These are phyloP conservation scores for Mrakia gelida DNA, from an alignment of 768 basidiomycete species.

Conservation along the genomic window DNA sequence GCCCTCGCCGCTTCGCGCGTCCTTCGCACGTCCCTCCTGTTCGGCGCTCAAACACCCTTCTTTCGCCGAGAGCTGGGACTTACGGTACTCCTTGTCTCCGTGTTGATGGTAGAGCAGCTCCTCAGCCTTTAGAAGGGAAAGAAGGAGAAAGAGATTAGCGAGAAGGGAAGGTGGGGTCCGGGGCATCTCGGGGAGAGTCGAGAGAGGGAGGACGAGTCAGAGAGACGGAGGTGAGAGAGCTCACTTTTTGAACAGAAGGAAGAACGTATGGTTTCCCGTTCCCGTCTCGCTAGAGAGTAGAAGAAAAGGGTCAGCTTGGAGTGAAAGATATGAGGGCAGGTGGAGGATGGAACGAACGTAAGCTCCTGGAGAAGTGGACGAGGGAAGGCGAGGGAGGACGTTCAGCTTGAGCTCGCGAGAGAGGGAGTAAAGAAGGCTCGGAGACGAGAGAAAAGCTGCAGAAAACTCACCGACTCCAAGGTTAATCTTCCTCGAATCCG, in stretches of 20 bases:
- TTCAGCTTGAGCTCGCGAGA: slow-evolving; percentile 4
- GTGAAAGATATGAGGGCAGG: neutral
- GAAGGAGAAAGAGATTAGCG: neutral
- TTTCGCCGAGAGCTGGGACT: neutral
- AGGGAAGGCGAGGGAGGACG: neutral
- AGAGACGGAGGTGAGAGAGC: slow-evolving; percentile 8
- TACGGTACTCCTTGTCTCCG: slow-evolving; percentile 83
- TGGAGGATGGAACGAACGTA: slow-evolving; percentile 25
- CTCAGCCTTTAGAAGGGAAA: slow-evolving; percentile 59
- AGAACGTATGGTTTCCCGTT: slow-evolving; percentile 93
- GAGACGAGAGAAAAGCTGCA: neutral
- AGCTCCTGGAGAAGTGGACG: slow-evolving; percentile 21
- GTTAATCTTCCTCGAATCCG: slow-evolving; percentile 87
- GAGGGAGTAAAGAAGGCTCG: no score
- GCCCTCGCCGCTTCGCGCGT: neutral
- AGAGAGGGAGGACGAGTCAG: neutral
- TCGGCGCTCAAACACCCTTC: neutral
- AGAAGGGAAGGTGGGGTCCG: slow-evolving; percentile 3
- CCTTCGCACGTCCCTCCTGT: neutral
- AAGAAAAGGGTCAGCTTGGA: neutral
- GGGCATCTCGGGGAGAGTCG: neutral
- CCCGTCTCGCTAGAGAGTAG: slow-evolving; percentile 59
- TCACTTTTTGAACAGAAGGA: slow-evolving; percentile 77
- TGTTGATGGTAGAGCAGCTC: slow-evolving; percentile 60
- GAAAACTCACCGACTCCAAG: slow-evolving; percentile 79